A percentile compares a stretch with the other conserved stretches of the same genome.
These are phyloP conservation scores for Amanita inopinata DNA, from an alignment of 768 basidiomycete genomes.

Conservation along the genomic window DNA sequence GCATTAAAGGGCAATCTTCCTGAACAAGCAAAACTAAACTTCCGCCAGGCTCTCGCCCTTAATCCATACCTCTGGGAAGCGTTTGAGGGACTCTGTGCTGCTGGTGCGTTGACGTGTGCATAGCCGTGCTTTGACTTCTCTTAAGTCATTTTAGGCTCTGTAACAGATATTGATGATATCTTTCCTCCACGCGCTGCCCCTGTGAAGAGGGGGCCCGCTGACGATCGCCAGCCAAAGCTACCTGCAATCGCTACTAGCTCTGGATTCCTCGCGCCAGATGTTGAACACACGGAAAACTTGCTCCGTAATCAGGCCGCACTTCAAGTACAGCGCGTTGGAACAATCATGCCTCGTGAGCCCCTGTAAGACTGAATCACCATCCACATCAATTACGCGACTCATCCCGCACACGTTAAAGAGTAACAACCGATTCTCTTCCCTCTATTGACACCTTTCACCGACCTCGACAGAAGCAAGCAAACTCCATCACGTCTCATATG, in stretches of 20 bases:
- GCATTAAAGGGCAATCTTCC: slow-evolving; percentile 73
- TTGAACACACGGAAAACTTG: slow-evolving; percentile 43
- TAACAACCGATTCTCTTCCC: slow-evolving; percentile 46
- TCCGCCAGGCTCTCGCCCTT: slow-evolving; percentile 56
- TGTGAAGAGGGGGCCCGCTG: slow-evolving; percentile 41
- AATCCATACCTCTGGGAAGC: slow-evolving; percentile 90
- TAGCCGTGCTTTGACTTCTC: slow-evolving; percentile 10
- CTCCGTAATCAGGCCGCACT: slow-evolving; percentile 42
- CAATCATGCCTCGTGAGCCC: slow-evolving; percentile 47
- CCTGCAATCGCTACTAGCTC: slow-evolving; percentile 51
- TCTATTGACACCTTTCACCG: slow-evolving; percentile 52
- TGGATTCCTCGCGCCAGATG: slow-evolving; percentile 72
- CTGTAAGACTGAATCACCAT: slow-evolving; percentile 32
- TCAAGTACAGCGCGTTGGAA: slow-evolving; percentile 51
- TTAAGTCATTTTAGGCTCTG: slow-evolving; percentile 37
- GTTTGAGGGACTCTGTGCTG: slow-evolving; percentile 74
- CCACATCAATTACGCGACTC: slow-evolving; percentile 12
- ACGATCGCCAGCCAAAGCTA: slow-evolving; percentile 36
- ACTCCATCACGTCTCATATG: slow-evolving; percentile 31
- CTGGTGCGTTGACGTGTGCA: slow-evolving; percentile 49
- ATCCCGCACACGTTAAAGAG: slow-evolving; percentile 25
- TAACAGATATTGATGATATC: slow-evolving; percentile 62
- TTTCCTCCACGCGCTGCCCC: slow-evolving; percentile 58
- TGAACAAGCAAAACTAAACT: slow-evolving; percentile 63
- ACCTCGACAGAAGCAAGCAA: slow-evolving; percentile 33